These are phyloP conservation scores for Dothistroma septosporum DNA, from an alignment of 2,329 filamentous ascomycete species.

Conservation along the genomic window DNA sequence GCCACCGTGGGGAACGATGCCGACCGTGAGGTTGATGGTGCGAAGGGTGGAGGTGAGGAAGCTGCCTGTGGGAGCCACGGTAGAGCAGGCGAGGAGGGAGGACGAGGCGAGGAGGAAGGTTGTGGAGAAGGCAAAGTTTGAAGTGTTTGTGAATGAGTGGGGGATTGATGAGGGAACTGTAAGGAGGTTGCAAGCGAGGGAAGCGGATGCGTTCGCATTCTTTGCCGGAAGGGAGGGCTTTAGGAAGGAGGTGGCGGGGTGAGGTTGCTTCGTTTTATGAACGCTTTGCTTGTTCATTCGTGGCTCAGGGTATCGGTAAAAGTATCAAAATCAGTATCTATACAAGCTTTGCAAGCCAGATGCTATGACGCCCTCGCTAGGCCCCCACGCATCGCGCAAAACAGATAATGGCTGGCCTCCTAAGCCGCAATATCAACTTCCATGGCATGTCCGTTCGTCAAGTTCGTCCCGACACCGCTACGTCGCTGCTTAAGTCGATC, in stretches of 20 bases:
- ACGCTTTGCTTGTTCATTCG: background rate
- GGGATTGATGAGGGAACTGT: slow-evolving; percentile 24
- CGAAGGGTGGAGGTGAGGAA: slow-evolving; percentile 33
- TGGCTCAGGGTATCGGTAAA: background rate
- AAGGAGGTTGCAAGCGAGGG: slow-evolving; percentile 18
- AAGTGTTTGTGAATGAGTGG: slow-evolving; percentile 29
- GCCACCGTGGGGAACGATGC: slow-evolving; percentile 27
- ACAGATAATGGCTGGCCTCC: background rate
- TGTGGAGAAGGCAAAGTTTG: slow-evolving; percentile 37
- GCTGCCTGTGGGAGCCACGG: slow-evolving; percentile 38
- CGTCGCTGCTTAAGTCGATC: slow-evolving; percentile 20
- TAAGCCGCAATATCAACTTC: slow-evolving; percentile 14
- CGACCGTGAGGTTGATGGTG: slow-evolving; percentile 35
- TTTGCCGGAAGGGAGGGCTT: background rate
- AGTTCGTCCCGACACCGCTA: slow-evolving; percentile 5
- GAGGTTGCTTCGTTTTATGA: background rate
- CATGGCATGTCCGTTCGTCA: slow-evolving; percentile 22
- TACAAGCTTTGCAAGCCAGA: background rate
- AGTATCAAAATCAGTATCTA: background rate
- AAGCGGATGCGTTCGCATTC: slow-evolving; percentile 24
- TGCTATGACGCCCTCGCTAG: background rate
- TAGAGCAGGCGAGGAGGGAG: slow-evolving; percentile 38
- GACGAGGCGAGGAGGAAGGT: slow-evolving; percentile 34
- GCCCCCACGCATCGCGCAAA: background rate
- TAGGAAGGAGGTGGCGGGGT: background rate